Conservation (phyloP, 495 filamentous ascomycete genomes). For the Umbilicaria muhlenbergii region DNA sequence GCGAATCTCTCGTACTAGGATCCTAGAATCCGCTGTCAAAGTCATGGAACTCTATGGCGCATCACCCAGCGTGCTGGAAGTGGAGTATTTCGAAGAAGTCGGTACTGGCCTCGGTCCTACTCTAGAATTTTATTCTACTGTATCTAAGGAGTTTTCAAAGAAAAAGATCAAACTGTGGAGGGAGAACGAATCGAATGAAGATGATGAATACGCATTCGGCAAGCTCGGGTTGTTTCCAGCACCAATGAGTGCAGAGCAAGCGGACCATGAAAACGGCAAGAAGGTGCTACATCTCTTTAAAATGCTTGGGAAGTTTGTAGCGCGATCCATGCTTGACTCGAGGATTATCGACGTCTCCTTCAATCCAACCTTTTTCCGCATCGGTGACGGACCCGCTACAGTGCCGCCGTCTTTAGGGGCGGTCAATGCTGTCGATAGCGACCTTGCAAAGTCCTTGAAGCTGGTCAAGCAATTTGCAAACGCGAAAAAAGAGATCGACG, state of each 20-base stretch:
- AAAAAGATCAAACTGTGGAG: constrained; percentile 95
- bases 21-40: constrained; percentile 91
- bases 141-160: constrained; percentile 94
- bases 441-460: constrained; percentile 72
- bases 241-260: constrained; percentile 71
- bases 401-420: constrained; percentile 84
- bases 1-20: constrained; percentile 79
- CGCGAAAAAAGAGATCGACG: constrained; percentile 67
- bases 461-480: constrained; percentile 75
- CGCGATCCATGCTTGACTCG: constrained; percentile 94
- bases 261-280: constrained; percentile 58
- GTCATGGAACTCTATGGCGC: constrained; percentile 99
- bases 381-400: constrained; percentile 55
- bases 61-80: constrained; percentile 86
- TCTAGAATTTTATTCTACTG: constrained; percentile 95
- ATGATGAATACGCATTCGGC: constrained; percentile 75
- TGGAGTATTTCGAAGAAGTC: constrained; percentile 98
- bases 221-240: constrained; percentile 80
- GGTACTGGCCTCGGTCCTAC: constrained; percentile 94
- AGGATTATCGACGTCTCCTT: constrained; percentile 96
- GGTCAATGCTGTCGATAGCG: constrained; percentile 75
- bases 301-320: constrained; percentile 93
- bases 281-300: constrained; percentile 78
- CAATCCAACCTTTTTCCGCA: constrained; percentile 95
- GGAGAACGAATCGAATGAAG: constrained; percentile 65